Evolutionary conservation across 75 land plant species (phyloP).

Genomic region (Sequoia sempervirens): DNA sequence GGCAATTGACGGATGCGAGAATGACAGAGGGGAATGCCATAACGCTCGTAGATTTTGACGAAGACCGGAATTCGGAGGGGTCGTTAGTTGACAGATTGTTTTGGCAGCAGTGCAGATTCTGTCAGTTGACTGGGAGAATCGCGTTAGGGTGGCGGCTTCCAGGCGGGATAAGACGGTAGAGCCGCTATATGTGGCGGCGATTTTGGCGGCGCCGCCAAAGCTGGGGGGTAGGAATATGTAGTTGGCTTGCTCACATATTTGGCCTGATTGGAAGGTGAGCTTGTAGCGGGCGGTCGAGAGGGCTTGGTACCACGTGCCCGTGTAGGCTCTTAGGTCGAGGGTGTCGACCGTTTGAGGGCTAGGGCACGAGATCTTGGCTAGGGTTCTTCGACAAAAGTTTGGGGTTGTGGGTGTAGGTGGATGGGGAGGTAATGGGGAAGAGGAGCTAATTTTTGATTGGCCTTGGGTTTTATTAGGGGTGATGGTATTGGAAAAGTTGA

Average conservation of each 20-base stretch:
- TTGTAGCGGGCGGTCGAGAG: constrained; percentile 17
- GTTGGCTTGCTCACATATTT: constrained; percentile 14
- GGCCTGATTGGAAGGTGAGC: constrained; percentile 10
- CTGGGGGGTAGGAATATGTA: constrained; percentile 3
- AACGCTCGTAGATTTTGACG: neutral
- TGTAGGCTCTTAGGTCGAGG: neutral
- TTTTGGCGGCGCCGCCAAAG: neutral
- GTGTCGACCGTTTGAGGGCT: constrained; percentile 6
- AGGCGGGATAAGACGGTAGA: neutral
- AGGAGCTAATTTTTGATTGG: neutral
- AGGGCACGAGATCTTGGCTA: constrained; percentile 8
- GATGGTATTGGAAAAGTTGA: neutral
- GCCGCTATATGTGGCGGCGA: constrained; percentile 5
- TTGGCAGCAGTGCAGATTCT: constrained; percentile 11
- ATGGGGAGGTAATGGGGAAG: neutral
- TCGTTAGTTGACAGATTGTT: constrained; percentile 2
- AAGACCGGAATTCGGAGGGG: neutral
- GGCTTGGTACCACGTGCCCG: constrained; percentile 15
- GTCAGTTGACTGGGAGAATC: constrained; percentile 2
- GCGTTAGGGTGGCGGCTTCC: neutral
- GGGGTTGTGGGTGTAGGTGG: neutral
- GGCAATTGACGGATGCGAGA: constrained; percentile 10
- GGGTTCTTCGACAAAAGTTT: constrained; percentile 7
- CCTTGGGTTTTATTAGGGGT: neutral
- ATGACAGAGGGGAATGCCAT: neutral